Evolutionary conservation across 495 filamentous ascomycete genomes (phyloP).

Genomic region (Xylaria flabelliformis): DNA sequence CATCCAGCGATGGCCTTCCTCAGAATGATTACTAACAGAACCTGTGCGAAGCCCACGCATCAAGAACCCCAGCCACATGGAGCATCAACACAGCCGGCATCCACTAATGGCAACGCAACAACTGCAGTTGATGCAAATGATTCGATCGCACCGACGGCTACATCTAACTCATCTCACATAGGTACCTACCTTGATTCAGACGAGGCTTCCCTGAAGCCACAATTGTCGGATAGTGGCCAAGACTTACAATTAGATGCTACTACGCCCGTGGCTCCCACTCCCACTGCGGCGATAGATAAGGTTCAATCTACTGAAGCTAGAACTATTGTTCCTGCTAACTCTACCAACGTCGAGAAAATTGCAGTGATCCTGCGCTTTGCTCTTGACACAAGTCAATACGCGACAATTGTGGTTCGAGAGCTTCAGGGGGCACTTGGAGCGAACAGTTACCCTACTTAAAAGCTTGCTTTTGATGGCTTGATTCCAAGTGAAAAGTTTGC

Average conservation of each 20-base stretch:
- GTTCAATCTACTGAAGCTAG: neutral
- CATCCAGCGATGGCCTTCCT: conserved; percentile 30
- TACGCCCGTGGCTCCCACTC: neutral
- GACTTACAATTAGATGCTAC: neutral
- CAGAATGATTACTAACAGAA: conserved; percentile 31
- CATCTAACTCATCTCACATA: neutral
- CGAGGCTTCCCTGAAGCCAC: neutral
- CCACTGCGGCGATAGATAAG: neutral
- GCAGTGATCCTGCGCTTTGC: conserved; percentile 87
- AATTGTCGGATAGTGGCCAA: neutral
- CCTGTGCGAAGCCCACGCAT: conserved; percentile 27
- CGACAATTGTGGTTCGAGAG: conserved; percentile 92
- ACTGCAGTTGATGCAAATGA: neutral
- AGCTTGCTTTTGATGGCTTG: neutral
- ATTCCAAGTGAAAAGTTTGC: neutral
- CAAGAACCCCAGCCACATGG: conserved; percentile 16
- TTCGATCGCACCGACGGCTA: neutral
- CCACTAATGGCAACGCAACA: conserved; percentile 5
- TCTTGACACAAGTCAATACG: conserved; percentile 86
- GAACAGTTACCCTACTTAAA: conserved; percentile 13
- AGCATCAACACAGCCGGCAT: conserved; percentile 15
- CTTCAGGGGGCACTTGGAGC: conserved; percentile 46
- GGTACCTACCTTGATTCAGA: neutral
- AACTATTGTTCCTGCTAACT: conserved; percentile 15
- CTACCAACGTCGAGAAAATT: conserved; percentile 61